Evolutionary conservation across 306 rosid genomes (phyloP).

Genomic region (Dalbergia cultrata): DNA sequence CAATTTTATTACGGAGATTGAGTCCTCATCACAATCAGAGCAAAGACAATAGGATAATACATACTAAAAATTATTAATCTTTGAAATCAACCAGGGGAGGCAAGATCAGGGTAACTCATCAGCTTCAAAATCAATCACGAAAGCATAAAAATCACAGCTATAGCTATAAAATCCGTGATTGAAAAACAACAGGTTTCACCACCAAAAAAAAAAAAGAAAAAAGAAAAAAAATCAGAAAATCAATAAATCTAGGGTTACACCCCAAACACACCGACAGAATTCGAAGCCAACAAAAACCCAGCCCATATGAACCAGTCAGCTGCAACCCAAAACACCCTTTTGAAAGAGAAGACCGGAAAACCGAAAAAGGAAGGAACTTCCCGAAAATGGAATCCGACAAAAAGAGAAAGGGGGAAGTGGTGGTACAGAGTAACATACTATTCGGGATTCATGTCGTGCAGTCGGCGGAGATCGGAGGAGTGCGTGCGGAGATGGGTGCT

Average conservation of each 20-base stretch:
- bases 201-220: too few species aligned
- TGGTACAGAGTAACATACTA: conserved; percentile 48
- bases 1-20: too few species aligned
- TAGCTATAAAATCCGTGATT: too few species aligned
- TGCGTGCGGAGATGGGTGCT: conserved; percentile 27
- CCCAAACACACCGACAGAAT: conserved; percentile 2
- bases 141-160: too few species aligned
- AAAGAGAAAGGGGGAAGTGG: neutral
- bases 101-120: too few species aligned
- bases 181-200: too few species aligned
- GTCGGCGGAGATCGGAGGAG: conserved; percentile 34
- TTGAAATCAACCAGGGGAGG: too few species aligned
- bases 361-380: conserved; percentile 24
- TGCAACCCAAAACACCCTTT: conserved; percentile 12
- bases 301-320: neutral
- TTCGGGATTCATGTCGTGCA: conserved; percentile 52
- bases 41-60: too few species aligned
- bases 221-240: neutral
- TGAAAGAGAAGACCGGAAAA: neutral
- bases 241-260: conserved; percentile 53
- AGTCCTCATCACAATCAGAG: too few species aligned
- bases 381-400: neutral
- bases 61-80: too few species aligned
- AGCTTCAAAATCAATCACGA: too few species aligned
- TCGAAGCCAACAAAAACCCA: neutral